Evolutionary conservation across 2,329 filamentous ascomycete species (phyloP).

Genomic region (Dactylellina drechsleri): DNA sequence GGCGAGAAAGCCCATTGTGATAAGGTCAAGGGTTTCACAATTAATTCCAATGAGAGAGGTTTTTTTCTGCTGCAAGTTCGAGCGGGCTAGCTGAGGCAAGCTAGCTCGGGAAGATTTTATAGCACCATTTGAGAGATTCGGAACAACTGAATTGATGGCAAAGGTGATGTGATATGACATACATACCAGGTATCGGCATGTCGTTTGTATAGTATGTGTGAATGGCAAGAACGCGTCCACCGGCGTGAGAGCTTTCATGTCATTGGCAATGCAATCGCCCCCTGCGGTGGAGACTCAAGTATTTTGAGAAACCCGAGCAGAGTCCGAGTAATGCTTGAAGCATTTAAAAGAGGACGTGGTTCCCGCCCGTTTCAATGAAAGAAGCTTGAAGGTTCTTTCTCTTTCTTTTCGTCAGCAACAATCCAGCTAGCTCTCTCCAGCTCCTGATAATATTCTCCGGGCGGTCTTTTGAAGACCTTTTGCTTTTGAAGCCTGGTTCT

Average conservation of each 20-base stretch:
- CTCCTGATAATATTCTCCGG: conserved; percentile 16
- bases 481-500: too few species aligned
- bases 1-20: conserved; percentile 19
- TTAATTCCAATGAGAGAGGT: conserved; percentile 43
- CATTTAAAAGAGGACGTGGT: conserved; percentile 37
- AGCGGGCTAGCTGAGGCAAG: conserved; percentile 32
- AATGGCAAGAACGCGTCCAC: conserved; percentile 34
- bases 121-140: conserved; percentile 16
- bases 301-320: not conserved
- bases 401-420: conserved; percentile 4
- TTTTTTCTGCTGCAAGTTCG: conserved; percentile 34
- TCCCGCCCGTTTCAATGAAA: conserved; percentile 1
- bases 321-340: not conserved
- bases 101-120: conserved; percentile 21
- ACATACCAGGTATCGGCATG: conserved; percentile 17
- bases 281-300: not conserved
- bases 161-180: conserved; percentile 52
- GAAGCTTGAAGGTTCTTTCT: conserved; percentile 14
- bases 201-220: conserved; percentile 5
- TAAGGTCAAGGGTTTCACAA: conserved; percentile 25
- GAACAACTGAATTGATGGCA: conserved; percentile 38
- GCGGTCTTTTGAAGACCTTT: conserved; percentile 2
- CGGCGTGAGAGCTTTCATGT: conserved; percentile 9
- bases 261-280: not conserved
- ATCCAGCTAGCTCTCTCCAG: conserved; percentile 22